Evolutionary conservation across 768 basidiomycete species (phyloP).

Genomic region (Peribolospora baueri): DNA sequence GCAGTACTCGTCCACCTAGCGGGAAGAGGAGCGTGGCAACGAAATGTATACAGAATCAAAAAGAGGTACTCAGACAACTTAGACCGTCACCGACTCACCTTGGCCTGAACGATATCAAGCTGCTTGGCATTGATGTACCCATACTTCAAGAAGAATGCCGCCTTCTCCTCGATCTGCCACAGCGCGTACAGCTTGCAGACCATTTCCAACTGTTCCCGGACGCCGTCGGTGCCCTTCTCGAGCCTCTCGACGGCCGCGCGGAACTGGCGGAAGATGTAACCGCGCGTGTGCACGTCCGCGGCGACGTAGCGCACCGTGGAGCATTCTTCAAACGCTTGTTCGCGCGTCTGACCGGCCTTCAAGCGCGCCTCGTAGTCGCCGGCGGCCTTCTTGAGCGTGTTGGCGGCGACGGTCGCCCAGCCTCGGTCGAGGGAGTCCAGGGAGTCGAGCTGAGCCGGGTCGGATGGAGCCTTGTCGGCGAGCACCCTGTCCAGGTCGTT

Average conservation of each 20-base stretch:
- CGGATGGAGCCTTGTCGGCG: slow-evolving; percentile 14
- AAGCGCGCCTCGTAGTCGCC: slow-evolving; percentile 18
- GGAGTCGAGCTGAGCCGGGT: slow-evolving; percentile 12
- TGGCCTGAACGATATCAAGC: slow-evolving; percentile 12
- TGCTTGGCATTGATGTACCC: slow-evolving; percentile 12
- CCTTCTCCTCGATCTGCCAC: slow-evolving; percentile 24
- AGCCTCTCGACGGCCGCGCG: slow-evolving; percentile 19
- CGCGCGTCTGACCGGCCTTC: slow-evolving; percentile 20
- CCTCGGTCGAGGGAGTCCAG: slow-evolving; percentile 20
- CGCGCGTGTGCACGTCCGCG: slow-evolving; percentile 22
- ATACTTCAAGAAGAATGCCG: slow-evolving; percentile 24
- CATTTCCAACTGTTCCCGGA: slow-evolving; percentile 16
- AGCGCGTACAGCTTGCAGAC: slow-evolving; percentile 22
- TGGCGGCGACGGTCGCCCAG: slow-evolving; percentile 22
- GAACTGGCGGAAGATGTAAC: slow-evolving; percentile 22
- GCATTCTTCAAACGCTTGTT: slow-evolving; percentile 23
- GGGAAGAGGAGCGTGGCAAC: too few relatives aligned
- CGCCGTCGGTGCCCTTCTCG: slow-evolving; percentile 15
- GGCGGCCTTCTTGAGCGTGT: slow-evolving; percentile 22
- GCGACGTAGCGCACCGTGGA: slow-evolving; percentile 24
- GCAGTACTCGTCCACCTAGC: slow-evolving; percentile 13
- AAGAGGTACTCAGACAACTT: not conserved
- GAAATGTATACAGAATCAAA: not conserved
- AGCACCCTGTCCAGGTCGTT: slow-evolving; percentile 15
- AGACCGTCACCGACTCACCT: not conserved